These are phyloP conservation scores for Lentinula raphanica DNA, from an alignment of 768 basidiomycete genomes.

Conservation along the genomic window DNA sequence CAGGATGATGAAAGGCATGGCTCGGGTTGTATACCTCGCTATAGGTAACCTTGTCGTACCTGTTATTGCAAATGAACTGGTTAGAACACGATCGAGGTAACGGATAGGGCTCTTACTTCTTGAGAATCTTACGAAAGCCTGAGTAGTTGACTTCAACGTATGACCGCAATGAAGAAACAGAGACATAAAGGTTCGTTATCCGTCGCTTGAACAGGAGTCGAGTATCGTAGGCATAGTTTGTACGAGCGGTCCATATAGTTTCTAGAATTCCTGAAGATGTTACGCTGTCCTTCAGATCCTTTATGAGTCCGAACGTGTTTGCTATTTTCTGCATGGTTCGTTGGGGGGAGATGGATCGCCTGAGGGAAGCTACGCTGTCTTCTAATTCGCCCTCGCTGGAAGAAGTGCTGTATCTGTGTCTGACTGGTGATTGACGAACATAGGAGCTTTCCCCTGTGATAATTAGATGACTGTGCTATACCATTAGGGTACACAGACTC, in stretches of 20 bases:
- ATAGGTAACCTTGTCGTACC: constrained; percentile 91
- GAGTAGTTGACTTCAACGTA: constrained; percentile 91
- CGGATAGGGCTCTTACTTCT: constrained; percentile 65
- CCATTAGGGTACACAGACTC: not conserved
- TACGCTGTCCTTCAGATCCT: constrained; percentile 34
- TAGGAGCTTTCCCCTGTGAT: not conserved
- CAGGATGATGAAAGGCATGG: not conserved
- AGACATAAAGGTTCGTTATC: constrained; percentile 78
- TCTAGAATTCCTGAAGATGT: constrained; percentile 33
- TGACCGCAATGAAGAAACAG: constrained; percentile 69
- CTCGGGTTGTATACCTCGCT: constrained; percentile 40
- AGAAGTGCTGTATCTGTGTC: constrained; percentile 36
- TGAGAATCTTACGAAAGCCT: constrained; percentile 91
- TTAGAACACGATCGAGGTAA: not conserved
- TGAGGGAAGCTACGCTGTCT: constrained; percentile 30
- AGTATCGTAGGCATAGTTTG: constrained; percentile 80
- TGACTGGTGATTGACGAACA: constrained; percentile 15
- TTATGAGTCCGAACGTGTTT: constrained; percentile 45
- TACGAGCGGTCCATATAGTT: constrained; percentile 72
- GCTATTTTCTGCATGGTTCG: constrained; percentile 35
- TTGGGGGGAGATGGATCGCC: not conserved
- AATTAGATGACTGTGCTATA: not conserved
- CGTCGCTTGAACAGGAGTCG: constrained; percentile 85
- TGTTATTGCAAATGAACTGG: constrained; percentile 24
- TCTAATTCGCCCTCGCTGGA: constrained; percentile 44